Evolutionary conservation across 1,139 yeast genomes (phyloP).

Genomic region (Suhomyces ambrosiae): DNA sequence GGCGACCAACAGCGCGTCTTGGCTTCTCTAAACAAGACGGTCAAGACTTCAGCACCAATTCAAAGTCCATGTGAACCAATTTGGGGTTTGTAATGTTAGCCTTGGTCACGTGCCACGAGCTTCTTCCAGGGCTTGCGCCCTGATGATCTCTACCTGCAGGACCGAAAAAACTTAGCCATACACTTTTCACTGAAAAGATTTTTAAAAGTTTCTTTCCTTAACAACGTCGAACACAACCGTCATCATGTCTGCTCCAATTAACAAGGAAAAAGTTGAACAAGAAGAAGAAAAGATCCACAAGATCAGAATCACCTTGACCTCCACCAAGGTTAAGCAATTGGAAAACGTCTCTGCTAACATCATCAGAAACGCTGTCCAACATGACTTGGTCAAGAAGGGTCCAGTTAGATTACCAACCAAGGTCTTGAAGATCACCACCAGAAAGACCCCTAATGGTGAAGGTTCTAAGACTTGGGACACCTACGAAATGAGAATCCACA

Average conservation of each 20-base stretch:
- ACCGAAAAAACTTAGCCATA: slow-evolving; percentile 7
- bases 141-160: slow-evolving; percentile 8
- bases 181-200: slow-evolving; percentile 16
- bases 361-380: slow-evolving; percentile 81
- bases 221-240: slow-evolving; percentile 48
- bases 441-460: slow-evolving; percentile 99
- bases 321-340: slow-evolving; percentile 98
- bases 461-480: slow-evolving; percentile 99
- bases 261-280: slow-evolving; percentile 80
- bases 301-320: slow-evolving; percentile 98
- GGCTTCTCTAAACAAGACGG: too few species aligned
- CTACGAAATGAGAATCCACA: slow-evolving; percentile 99
- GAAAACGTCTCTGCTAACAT: slow-evolving; percentile 91
- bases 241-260: slow-evolving; percentile 73
- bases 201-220: slow-evolving; percentile 20
- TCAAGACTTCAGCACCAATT: too few species aligned
- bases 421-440: slow-evolving; percentile 97
- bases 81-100: too few species aligned
- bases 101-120: slow-evolving; percentile 10
- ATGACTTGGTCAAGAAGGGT: slow-evolving; percentile 89
- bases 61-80: too few species aligned
- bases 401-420: slow-evolving; percentile 99
- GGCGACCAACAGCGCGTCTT: neutral
- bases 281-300: slow-evolving; percentile 82
- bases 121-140: slow-evolving; percentile 16